Evolutionary conservation across 1,139 yeast genomes (phyloP).

Genomic region (Candida smagusa): DNA sequence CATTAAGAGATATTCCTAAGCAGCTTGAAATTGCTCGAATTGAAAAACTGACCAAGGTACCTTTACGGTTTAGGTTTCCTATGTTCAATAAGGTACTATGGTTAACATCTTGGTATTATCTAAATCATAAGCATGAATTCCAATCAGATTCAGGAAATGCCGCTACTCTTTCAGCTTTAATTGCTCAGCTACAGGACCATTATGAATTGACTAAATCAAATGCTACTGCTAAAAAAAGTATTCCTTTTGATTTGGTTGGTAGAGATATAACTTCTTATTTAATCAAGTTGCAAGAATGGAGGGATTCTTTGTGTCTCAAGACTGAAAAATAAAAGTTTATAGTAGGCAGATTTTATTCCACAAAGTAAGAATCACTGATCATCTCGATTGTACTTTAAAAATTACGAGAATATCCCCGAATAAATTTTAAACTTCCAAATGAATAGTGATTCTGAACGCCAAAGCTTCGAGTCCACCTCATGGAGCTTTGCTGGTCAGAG

Average conservation of each 20-base stretch:
- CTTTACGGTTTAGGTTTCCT: constrained; percentile 75
- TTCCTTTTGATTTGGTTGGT: constrained; percentile 17
- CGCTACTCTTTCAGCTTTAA: constrained; percentile 5
- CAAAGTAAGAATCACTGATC: too few relatives aligned
- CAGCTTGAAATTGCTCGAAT: constrained; percentile 62
- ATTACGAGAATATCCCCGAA: too few relatives aligned
- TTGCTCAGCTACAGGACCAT: constrained; percentile 16
- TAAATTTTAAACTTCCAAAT: too few relatives aligned
- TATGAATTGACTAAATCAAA: constrained; percentile 17
- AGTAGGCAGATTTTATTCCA: too few relatives aligned
- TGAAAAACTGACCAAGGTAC: constrained; percentile 70
- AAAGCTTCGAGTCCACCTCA: too few relatives aligned
- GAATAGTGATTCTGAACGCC: too few relatives aligned
- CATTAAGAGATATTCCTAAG: constrained; percentile 56
- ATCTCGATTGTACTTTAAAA: too few relatives aligned
- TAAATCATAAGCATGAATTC: constrained; percentile 13
- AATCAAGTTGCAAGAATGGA: constrained; percentile 1
- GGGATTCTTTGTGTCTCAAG: background rate
- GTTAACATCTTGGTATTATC: constrained; percentile 52
- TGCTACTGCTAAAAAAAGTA: constrained; percentile 17
- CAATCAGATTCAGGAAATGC: background rate
- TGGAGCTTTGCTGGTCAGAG: too few relatives aligned
- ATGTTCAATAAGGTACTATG: constrained; percentile 69
- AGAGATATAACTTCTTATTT: constrained; percentile 15
- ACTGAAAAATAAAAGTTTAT: too few relatives aligned